A percentile compares a stretch with the other conserved stretches of the same genome.
These are phyloP conservation scores for Lunularia cruciata DNA, from an alignment of 225 moss, liverwort and hornwort genomes.

Conservation along the genomic window DNA sequence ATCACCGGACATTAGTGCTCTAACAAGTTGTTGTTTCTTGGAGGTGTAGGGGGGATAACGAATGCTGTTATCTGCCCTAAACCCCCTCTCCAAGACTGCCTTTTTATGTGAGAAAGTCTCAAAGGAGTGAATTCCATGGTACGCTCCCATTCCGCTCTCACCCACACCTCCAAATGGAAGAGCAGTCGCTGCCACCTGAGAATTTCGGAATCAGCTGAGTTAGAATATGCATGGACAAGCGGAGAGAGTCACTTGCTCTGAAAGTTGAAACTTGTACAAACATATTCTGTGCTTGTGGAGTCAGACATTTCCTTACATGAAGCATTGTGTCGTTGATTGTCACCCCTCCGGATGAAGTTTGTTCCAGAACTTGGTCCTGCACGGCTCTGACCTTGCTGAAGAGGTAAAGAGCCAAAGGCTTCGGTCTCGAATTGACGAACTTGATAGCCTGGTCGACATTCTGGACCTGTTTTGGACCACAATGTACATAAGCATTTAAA, in stretches of 20 bases:
- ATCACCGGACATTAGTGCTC: slow-evolving; percentile 44
- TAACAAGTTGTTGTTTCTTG: slow-evolving; percentile 48
- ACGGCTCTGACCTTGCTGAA: slow-evolving; percentile 47
- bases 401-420: slow-evolving; percentile 67
- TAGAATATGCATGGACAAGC: background rate
- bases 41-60: slow-evolving; percentile 74
- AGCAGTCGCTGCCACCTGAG: slow-evolving; percentile 45
- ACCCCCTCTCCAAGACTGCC: slow-evolving; percentile 36
- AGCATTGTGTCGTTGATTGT: slow-evolving; percentile 66
- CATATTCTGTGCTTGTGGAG: background rate
- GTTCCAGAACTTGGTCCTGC: slow-evolving; percentile 46
- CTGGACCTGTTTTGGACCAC: slow-evolving; percentile 48
- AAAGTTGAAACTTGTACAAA: background rate
- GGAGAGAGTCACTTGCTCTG: background rate
- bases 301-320: slow-evolving; percentile 63
- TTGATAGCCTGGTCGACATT: slow-evolving; percentile 51
- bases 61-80: slow-evolving; percentile 44
- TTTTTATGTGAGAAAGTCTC: slow-evolving; percentile 73
- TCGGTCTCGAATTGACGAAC: slow-evolving; percentile 56
- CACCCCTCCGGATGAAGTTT: slow-evolving; percentile 74
- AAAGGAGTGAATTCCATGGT: slow-evolving; percentile 72
- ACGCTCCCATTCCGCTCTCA: slow-evolving; percentile 74
- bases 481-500: no score
- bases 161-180: slow-evolving; percentile 93
- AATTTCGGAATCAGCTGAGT: background rate